phyloP scores from a whole-genome alignment of 2,329 filamentous ascomycete species.

The Chalaropsis thielavioides region DNA sequence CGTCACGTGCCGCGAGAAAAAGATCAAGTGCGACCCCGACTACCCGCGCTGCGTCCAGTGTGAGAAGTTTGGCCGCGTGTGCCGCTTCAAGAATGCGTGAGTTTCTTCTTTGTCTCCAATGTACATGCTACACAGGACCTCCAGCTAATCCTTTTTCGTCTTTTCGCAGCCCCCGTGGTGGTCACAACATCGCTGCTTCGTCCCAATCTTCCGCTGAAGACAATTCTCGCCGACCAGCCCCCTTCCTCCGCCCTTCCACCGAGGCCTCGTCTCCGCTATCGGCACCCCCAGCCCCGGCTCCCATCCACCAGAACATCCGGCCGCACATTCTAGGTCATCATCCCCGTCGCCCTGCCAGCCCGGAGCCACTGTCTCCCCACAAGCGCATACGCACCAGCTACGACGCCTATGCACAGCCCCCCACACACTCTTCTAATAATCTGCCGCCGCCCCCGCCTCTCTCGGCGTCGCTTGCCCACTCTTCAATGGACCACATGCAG shows the following conservation, averaged over 20 bases:
- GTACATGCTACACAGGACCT: not conserved
- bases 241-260: conserved; percentile 1
- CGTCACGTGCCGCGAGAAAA: conserved; percentile 86
- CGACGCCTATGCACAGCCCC: conserved; percentile 26
- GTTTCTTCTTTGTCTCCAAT: conserved; percentile 25
- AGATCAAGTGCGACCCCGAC: conserved; percentile 91
- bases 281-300: not conserved
- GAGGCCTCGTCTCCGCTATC: not conserved
- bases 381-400: conserved; percentile 38
- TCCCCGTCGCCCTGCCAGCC: conserved; percentile 19
- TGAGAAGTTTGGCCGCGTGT: conserved; percentile 75
- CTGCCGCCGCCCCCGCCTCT: not conserved
- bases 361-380: conserved; percentile 25
- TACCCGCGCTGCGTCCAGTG: conserved; percentile 80
- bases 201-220: conserved; percentile 30
- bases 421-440: not conserved
- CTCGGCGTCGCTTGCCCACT: not conserved
- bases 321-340: not conserved
- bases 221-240: not conserved
- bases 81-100: conserved; percentile 77
- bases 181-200: conserved; percentile 42
- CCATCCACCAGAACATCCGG: not conserved
- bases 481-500: conserved; percentile 12
- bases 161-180: conserved; percentile 37
- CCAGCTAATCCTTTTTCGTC: not conserved